A percentile compares a stretch with the other conserved stretches of the same genome.
phyloP scores from a whole-genome alignment of 345 rosid genomes.

The Boechera divaricarpa region DNA sequence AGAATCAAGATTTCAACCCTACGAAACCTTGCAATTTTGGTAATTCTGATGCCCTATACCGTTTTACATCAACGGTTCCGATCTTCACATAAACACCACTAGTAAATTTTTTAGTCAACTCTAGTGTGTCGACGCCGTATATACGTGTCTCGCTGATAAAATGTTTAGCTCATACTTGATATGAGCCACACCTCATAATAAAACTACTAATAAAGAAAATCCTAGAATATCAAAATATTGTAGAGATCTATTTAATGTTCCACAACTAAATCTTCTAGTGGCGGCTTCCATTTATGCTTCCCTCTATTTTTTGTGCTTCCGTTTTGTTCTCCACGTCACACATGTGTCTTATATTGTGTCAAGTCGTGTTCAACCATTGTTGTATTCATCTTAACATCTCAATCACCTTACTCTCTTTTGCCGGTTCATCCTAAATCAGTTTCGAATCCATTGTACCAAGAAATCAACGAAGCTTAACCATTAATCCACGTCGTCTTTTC shows the following conservation, averaged over 20 bases:
- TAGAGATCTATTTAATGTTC: background rate
- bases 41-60: too few relatives aligned
- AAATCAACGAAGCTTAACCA: background rate
- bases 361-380: background rate
- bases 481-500: background rate
- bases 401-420: background rate
- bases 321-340: background rate
- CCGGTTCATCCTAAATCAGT: background rate
- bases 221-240: background rate
- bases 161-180: too few relatives aligned
- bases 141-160: too few relatives aligned
- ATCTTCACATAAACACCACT: too few relatives aligned
- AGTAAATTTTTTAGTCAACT: too few relatives aligned
- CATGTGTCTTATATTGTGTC: background rate
- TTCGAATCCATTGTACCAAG: background rate
- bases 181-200: too few relatives aligned
- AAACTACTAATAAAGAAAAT: too few relatives aligned
- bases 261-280: too few relatives aligned
- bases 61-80: too few relatives aligned
- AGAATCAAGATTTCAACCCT: too few relatives aligned
- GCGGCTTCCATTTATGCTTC: background rate
- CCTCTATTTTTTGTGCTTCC: background rate
- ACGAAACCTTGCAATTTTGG: too few relatives aligned
- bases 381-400: background rate
- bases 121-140: too few relatives aligned